Evolutionary conservation across 805 yeast species (phyloP).

Genomic region (Starmerella cellae): DNA sequence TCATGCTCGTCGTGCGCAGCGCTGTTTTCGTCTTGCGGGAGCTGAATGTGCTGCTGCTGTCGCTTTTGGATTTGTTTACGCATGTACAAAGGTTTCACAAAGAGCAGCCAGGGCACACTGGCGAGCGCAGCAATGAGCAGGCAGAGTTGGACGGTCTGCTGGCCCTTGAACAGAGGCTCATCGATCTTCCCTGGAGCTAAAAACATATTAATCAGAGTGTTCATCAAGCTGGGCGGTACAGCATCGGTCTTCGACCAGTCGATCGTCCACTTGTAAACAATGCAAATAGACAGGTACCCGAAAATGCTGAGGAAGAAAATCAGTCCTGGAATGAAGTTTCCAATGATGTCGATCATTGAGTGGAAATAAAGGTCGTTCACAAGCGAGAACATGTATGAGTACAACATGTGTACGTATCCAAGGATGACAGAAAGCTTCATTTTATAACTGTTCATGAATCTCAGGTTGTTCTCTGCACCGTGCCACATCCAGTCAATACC

Average conservation of each 20-base stretch:
- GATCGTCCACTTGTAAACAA: constrained; percentile 85
- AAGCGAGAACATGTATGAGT: constrained; percentile 71
- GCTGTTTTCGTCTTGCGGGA: constrained; percentile 18
- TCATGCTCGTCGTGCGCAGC: constrained; percentile 26
- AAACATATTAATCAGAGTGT: constrained; percentile 93
- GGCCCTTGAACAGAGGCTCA: constrained; percentile 70
- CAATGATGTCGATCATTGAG: constrained; percentile 66
- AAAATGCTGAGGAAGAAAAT: constrained; percentile 93
- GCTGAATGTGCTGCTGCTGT: constrained; percentile 26
- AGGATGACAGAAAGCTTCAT: constrained; percentile 90
- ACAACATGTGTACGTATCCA: constrained; percentile 93
- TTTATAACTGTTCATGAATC: constrained; percentile 90
- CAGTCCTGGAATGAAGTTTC: constrained; percentile 88
- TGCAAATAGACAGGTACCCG: constrained; percentile 76
- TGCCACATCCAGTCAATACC: constrained; percentile 97
- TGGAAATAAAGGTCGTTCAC: constrained; percentile 62
- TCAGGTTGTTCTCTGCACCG: constrained; percentile 80
- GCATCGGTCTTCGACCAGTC: constrained; percentile 71
- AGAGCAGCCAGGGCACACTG: constrained; percentile 85
- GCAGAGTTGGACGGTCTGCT: constrained; percentile 57
- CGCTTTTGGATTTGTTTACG: constrained; percentile 33
- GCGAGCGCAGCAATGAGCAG: constrained; percentile 63
- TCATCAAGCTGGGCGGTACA: constrained; percentile 85
- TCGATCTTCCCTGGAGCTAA: constrained; percentile 80
- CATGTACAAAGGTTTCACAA: constrained; percentile 68